A percentile compares a stretch with the other conserved stretches of the same genome.
phyloP scores from a whole-genome alignment of 768 basidiomycete genomes.

The Thelephora ganbajun region DNA sequence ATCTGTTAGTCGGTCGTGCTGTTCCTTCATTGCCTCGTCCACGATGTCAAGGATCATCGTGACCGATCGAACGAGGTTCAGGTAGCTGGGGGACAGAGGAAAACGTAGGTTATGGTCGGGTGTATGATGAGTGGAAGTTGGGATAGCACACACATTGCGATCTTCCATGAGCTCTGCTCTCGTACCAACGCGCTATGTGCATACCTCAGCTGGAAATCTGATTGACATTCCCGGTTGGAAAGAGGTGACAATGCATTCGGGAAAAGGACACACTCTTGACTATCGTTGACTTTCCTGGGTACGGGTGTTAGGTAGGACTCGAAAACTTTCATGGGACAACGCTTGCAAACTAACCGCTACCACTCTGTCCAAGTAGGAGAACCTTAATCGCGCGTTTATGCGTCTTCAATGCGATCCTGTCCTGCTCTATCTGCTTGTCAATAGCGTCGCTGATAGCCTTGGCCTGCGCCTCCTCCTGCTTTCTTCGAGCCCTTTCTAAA shows the following conservation, averaged over 20 bases:
- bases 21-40: slow-evolving; percentile 31
- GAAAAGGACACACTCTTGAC: slow-evolving; percentile 44
- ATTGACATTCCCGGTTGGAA: slow-evolving; percentile 5
- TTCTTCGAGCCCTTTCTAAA: slow-evolving; percentile 37
- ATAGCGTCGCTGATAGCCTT: slow-evolving; percentile 57
- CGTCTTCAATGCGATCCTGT: slow-evolving; percentile 42
- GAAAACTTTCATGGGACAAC: background rate
- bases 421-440: slow-evolving; percentile 56
- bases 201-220: slow-evolving; percentile 67
- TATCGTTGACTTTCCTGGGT: slow-evolving; percentile 54
- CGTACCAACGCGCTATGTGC: slow-evolving; percentile 55
- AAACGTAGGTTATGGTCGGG: background rate
- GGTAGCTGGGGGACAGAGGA: slow-evolving; percentile 22
- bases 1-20: slow-evolving; percentile 7
- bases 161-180: slow-evolving; percentile 57
- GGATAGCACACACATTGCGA: slow-evolving; percentile 30
- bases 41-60: slow-evolving; percentile 47
- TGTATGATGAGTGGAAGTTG: background rate
- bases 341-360: slow-evolving; percentile 33
- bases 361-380: slow-evolving; percentile 58
- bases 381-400: slow-evolving; percentile 61
- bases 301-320: slow-evolving; percentile 6
- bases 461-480: slow-evolving; percentile 49
- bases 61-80: slow-evolving; percentile 69
- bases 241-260: too few species aligned